These are phyloP conservation scores for Solanum chacoense DNA, from an alignment of 305 asterid species.

Conservation along the genomic window DNA sequence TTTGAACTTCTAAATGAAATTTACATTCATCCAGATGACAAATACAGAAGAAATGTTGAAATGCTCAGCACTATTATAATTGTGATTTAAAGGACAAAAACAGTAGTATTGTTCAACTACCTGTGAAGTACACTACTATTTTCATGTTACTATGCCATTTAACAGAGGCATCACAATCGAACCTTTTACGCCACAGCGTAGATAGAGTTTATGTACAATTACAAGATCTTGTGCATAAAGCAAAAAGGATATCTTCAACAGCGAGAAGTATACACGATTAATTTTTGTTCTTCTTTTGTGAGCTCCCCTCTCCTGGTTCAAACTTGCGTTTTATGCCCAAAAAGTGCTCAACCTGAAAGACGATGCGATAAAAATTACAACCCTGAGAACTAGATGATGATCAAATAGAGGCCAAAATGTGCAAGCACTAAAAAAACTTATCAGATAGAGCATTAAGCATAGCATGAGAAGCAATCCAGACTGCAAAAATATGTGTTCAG, in stretches of 20 bases:
- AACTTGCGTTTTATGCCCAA: conserved; percentile 75
- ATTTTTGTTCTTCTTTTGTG: conserved; percentile 62
- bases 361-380: not conserved
- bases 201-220: not conserved
- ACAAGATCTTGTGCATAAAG: not conserved
- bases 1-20: not conserved
- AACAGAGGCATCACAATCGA: not conserved
- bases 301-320: conserved; percentile 32
- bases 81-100: not conserved
- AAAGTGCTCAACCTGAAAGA: conserved; percentile 75
- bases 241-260: not conserved
- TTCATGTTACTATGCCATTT: not conserved
- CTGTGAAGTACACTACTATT: not conserved
- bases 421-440: not conserved
- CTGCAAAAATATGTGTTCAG: not conserved
- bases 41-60: not conserved
- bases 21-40: not conserved
- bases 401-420: not conserved
- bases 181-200: not conserved
- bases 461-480: not conserved
- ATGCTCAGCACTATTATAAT: not conserved
- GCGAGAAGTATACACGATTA: conserved; percentile 13
- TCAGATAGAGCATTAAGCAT: not conserved
- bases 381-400: not conserved
- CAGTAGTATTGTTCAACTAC: not conserved